Evolutionary conservation across 108 stramenopile species (phyloP).

Genomic region (Stephanodiscus minutulus): DNA sequence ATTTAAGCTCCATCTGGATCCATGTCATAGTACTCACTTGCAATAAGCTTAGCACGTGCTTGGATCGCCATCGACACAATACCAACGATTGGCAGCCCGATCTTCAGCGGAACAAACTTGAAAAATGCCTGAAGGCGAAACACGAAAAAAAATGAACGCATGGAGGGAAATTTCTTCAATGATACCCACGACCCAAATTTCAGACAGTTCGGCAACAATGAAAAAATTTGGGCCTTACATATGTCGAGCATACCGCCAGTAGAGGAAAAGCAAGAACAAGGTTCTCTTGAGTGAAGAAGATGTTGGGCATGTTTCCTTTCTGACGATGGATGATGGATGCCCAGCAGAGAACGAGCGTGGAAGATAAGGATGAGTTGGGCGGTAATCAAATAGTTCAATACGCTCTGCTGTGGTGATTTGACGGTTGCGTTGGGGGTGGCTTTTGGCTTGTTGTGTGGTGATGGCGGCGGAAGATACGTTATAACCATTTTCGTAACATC

Average conservation of each 20-base stretch:
- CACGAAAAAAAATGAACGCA: not conserved
- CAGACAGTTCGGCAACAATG: conserved; percentile 1
- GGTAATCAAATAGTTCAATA: not conserved
- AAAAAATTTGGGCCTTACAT: conserved; percentile 23
- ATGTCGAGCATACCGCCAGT: conserved; percentile 41
- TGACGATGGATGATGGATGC: not conserved
- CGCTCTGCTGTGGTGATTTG: no score
- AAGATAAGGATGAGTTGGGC: not conserved
- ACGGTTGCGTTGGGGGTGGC: no score
- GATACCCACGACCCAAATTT: not conserved
- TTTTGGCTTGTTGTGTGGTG: no score
- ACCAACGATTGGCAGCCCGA: conserved; percentile 33
- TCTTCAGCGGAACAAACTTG: conserved; percentile 43
- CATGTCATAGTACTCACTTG: conserved; percentile 22
- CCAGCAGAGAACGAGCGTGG: not conserved
- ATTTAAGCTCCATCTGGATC: not conserved
- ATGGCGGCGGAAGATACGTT: no score
- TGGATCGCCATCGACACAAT: conserved; percentile 22
- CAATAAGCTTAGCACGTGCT: conserved; percentile 43
- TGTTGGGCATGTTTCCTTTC: conserved; percentile 22
- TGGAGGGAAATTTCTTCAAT: conserved; percentile 6
- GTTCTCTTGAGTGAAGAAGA: conserved; percentile 45
- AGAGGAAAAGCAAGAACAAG: conserved; percentile 47
- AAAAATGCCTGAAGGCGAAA: conserved; percentile 30
- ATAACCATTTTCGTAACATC: no score